Base-by-base conservation (phyloP, 1,139 yeast species). In the Suhomyces kunorum region DNA sequence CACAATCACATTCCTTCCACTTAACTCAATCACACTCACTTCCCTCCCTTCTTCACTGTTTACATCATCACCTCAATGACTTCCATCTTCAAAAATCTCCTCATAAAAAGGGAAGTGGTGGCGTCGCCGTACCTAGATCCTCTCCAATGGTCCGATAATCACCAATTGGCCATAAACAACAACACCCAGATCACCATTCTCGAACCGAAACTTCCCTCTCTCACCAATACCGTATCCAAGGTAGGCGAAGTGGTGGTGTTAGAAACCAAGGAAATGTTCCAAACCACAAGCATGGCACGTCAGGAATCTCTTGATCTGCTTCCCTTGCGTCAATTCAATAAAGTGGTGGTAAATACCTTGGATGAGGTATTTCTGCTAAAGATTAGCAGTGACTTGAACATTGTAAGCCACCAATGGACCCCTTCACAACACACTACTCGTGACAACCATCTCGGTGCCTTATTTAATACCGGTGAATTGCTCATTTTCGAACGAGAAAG, bases 391-490 rank as follows among this genome's bases (percentile, higher is more conserved):
- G 76, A 70, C 14, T 67, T 72, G 1, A 42, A 47, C n/a, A 63
- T 71, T 8, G 59, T 65, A 2, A 51, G 58, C 29, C 75, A 71
- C 44, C 58, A 56, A 44, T 70, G 76, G 76, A 55, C 70, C 3
- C 55, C 64, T 1, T 43, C 55, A 2, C 51, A 54, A 25, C 45
- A 48, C 4, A 40, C 44, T 8, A 52, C 61, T 4, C 59, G 65
- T 39, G 67, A 65, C 34, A 59, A 65, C 39, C 53, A 50, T 31
- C 52, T 71, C 33, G 73, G 66, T 0, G 64, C 68, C 1, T 49
- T 71, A 17, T 61, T 64, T 36, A 71, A 68, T 40, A 61, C 76
- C 1, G 72, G 71, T 0, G 78, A 72, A 43, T 49, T 71, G 9
- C 43, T 71, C 30, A 48, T 69, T 3, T 48, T 71, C 15, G 56